A percentile compares a stretch with the other conserved stretches of the same genome.
Conservation (phyloP, 306 rosid genomes). For the Inga leiocalycina region DNA sequence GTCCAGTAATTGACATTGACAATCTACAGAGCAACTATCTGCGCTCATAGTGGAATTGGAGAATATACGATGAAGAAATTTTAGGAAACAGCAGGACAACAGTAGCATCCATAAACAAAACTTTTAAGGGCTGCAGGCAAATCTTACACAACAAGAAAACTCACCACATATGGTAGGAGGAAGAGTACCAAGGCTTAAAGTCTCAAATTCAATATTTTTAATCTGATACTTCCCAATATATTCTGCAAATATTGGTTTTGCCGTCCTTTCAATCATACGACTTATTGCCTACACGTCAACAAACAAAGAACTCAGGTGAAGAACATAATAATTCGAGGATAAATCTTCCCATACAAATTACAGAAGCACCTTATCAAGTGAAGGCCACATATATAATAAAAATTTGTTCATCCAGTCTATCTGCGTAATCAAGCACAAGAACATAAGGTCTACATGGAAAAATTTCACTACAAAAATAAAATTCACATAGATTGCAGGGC, state of each 20-base stretch:
- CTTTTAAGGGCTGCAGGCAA: neutral
- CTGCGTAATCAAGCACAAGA: conserved; percentile 50
- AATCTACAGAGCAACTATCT: neutral
- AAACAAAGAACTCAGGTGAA: conserved; percentile 7
- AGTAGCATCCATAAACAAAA: neutral
- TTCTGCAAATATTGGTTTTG: conserved; percentile 64
- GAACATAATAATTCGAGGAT: conserved; percentile 10
- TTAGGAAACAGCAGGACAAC: neutral
- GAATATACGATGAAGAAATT: neutral
- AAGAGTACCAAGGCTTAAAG: conserved; percentile 77
- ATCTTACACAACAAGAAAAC: conserved; percentile 19
- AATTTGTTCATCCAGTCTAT: conserved; percentile 88
- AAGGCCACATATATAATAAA: conserved; percentile 78
- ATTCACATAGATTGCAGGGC: conserved; percentile 4
- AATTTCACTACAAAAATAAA: neutral
- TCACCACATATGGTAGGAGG: conserved; percentile 79
- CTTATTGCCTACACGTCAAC: conserved; percentile 69
- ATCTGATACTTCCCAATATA: conserved; percentile 74
- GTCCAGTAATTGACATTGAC: neutral
- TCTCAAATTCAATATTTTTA: conserved; percentile 66
- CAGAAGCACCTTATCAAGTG: conserved; percentile 68
- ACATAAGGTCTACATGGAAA: neutral
- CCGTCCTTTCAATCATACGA: conserved; percentile 52
- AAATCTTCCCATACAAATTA: neutral
- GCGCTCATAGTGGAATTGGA: neutral